These are phyloP conservation scores for Sclerotinia sclerotiorum DNA, from an alignment of 2,329 filamentous ascomycete genomes.

Conservation along the genomic window DNA sequence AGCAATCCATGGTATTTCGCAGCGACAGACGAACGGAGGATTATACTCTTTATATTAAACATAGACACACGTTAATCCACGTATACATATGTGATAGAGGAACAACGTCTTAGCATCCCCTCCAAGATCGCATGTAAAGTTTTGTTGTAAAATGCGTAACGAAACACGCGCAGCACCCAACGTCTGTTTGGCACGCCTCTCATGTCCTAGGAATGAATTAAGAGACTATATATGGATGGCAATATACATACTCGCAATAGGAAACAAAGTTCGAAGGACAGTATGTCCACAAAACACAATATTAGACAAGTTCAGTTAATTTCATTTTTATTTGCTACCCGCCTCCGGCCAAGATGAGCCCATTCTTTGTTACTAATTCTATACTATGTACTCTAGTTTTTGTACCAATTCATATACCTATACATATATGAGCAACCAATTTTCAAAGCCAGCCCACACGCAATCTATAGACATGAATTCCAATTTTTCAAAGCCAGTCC, in stretches of 20 bases:
- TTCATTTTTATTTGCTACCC: constrained; percentile 30
- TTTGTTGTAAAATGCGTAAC: constrained; percentile 41
- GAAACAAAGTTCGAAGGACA: constrained; percentile 24
- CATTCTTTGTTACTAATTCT: too few relatives aligned
- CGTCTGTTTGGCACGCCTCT: constrained; percentile 39
- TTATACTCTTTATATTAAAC: constrained; percentile 37
- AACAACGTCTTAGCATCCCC: constrained; percentile 13
- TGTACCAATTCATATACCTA: too few relatives aligned
- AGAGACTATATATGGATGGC: constrained; percentile 24
- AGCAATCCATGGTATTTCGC: constrained; percentile 42
- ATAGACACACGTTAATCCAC: not conserved
- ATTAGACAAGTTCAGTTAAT: constrained; percentile 30
- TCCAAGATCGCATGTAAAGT: constrained; percentile 12
- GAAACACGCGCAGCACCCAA: constrained; percentile 43
- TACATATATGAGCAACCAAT: too few relatives aligned
- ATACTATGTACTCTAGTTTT: too few relatives aligned
- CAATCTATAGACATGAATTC: too few relatives aligned
- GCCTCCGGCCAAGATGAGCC: not conserved
- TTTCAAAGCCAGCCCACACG: too few relatives aligned
- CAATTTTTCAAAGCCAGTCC: too few relatives aligned
- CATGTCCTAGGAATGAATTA: constrained; percentile 44
- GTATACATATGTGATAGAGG: not conserved
- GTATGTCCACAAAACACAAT: constrained; percentile 31
- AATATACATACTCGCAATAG: not conserved
- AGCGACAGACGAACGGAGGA: constrained; percentile 37